Percentiles rank a stretch among this genome's conserved stretches.
These are phyloP conservation scores for Diaporthe destruens DNA, from an alignment of 2,329 filamentous ascomycete genomes.

Conservation along the genomic window DNA sequence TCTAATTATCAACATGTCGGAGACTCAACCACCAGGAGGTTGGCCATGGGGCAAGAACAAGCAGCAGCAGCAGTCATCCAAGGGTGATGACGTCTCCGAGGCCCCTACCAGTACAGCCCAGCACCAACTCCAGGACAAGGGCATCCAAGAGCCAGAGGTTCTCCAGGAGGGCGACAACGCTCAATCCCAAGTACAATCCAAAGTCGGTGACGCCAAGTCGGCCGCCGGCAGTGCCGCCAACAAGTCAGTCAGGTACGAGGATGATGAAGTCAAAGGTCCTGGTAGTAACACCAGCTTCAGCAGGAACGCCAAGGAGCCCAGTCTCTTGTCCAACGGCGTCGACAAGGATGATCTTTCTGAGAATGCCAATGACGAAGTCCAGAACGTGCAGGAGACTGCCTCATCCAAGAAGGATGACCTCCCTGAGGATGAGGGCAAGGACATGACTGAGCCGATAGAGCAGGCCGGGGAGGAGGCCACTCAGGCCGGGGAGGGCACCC, in stretches of 20 bases:
- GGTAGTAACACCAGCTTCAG: conserved; percentile 41
- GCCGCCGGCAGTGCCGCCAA: conserved; percentile 38
- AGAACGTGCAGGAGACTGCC: conserved; percentile 33
- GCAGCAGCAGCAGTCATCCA: conserved; percentile 37
- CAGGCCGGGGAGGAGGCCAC: conserved; percentile 36
- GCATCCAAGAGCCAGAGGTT: conserved; percentile 39
- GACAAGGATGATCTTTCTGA: conserved; percentile 25
- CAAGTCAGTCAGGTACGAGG: conserved; percentile 43
- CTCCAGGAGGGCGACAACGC: conserved; percentile 33
- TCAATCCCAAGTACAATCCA: conserved; percentile 37
- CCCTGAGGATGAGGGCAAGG: conserved; percentile 44
- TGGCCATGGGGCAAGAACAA: conserved; percentile 45
- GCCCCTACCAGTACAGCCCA: conserved; percentile 37
- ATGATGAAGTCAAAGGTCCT: conserved; percentile 37
- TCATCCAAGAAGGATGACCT: conserved; percentile 35
- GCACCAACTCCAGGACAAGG: conserved; percentile 34
- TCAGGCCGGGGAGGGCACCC: conserved; percentile 12
- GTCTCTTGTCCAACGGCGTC: conserved; percentile 39
- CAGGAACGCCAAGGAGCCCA: conserved; percentile 40
- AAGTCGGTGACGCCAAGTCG: conserved; percentile 32
- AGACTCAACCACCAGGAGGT: conserved; percentile 42
- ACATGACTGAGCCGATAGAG: conserved; percentile 42
- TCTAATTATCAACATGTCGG: conserved; percentile 40
- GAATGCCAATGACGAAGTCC: conserved; percentile 24
- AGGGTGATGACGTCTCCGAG: conserved; percentile 38